These are phyloP conservation scores for Rubus parviflorus DNA, from an alignment of 306 rosid genomes.

Conservation along the genomic window DNA sequence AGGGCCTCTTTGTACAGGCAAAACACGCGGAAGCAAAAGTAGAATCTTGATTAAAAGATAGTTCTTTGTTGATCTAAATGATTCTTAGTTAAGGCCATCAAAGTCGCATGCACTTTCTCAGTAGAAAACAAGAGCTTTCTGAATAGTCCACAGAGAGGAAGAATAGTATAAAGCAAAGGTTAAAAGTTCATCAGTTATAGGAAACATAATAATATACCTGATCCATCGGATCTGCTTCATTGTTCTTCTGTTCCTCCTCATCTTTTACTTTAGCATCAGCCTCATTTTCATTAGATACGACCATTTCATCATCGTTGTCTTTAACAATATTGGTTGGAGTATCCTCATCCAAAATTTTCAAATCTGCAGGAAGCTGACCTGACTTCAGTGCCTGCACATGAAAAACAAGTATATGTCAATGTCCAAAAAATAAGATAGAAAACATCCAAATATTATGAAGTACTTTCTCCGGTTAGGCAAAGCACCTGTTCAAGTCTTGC, in stretches of 20 bases:
- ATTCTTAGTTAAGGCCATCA: not conserved
- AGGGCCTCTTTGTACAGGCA: not conserved
- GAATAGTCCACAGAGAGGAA: not conserved
- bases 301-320: conserved; percentile 37
- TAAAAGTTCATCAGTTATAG: not conserved
- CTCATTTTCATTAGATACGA: conserved; percentile 26
- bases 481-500: conserved; percentile 97
- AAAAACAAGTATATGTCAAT: conserved; percentile 13
- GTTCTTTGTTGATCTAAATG: not conserved
- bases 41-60: not conserved
- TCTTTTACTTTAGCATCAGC: conserved; percentile 43
- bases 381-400: conserved; percentile 77
- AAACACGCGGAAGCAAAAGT: not conserved
- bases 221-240: conserved; percentile 66
- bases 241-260: conserved; percentile 41
- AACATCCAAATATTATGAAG: not conserved
- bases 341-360: conserved; percentile 49
- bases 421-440: conserved; percentile 4
- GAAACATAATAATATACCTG: conserved; percentile 47
- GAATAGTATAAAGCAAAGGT: not conserved
- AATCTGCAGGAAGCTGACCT: conserved; percentile 87
- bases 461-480: conserved; percentile 8
- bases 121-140: not conserved
- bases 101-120: not conserved
- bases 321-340: conserved; percentile 31